Evolutionary conservation across 2,329 filamentous ascomycete genomes (phyloP), one percentile per base, ranked within the genome.

Genomic region (Myotisia sp.): DNA sequence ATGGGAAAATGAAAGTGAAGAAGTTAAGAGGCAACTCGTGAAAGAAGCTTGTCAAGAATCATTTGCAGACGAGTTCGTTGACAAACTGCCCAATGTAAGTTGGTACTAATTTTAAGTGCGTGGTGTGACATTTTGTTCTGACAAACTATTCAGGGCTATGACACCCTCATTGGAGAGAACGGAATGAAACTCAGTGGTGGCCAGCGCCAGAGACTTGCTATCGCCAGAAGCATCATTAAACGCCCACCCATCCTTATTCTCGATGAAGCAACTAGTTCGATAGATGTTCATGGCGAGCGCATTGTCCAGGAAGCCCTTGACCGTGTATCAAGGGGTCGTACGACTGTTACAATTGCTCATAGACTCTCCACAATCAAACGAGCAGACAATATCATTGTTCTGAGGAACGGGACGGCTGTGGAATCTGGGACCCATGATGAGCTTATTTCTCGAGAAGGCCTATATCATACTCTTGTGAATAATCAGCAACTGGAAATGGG

Each of bases 131-230:
- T 4, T 23, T 16, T 29, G 13, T 6, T 29, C 13, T 13, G 12
- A 10, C 29, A 21, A 8, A 23, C 6, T 18, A 27, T 31, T 3
- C 23, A 80, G 60, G 71, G 74, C 1, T 86, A 86, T 48, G 67
- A 78, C 3, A 84, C 82, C 0, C 56, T 70, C 6, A 81, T 90
- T 1, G 83, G 83, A 1, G 81, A 87, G 48, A 70, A 70, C 18
- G 83, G 83, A 3, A 76, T 79, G 30, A 83, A 81, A 50, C 61
- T 92, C 1, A 84, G 78, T 7, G 79, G 82, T n/a, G 84, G 84
- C 1, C 83, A 92, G 52, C 71, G 81, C n/a, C 83, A 92, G 52
- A 71, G 84, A 4, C 68, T 92, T 16, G 76, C 80, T 2, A 84
- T 85, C 41, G 79, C 79, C 0, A 65, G 79, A 5, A 75, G 75